Evolutionary conservation across 78 protist genomes (phyloP).

Genomic region (Dictyostelium firmibasis): DNA sequence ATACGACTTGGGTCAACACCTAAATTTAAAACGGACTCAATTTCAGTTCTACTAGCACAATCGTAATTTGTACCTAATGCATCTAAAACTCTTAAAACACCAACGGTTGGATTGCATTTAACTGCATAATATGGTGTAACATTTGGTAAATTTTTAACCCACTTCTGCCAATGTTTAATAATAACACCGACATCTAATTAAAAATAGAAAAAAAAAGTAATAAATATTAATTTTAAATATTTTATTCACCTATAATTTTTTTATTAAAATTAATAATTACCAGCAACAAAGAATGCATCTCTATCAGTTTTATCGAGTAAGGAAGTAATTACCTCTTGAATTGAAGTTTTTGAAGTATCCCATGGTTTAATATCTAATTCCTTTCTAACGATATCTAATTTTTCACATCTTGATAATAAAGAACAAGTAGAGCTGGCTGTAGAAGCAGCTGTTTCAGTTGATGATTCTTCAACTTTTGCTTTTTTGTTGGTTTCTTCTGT

Average conservation of each 20-base stretch:
- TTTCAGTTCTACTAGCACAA: conserved; percentile 92
- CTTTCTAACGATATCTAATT: conserved; percentile 39
- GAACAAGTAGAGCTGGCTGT: background rate
- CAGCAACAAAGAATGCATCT: conserved; percentile 78
- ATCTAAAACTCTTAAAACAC: conserved; percentile 81
- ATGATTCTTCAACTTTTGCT: background rate
- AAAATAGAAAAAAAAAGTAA: background rate
- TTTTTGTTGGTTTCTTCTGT: background rate
- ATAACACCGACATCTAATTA: conserved; percentile 33
- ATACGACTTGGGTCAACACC: conserved; percentile 88
- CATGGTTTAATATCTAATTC: conserved; percentile 66
- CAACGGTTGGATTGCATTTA: conserved; percentile 92
- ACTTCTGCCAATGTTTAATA: conserved; percentile 73
- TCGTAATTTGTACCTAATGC: conserved; percentile 92
- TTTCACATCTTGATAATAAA: background rate
- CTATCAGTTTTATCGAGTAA: conserved; percentile 67
- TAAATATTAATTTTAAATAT: too few species aligned
- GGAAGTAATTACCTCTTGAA: conserved; percentile 38
- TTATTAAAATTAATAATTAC: background rate
- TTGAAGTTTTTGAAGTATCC: background rate
- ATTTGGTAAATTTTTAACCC: conserved; percentile 85
- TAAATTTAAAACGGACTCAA: conserved; percentile 56
- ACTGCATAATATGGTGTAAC: conserved; percentile 94
- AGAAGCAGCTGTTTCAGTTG: background rate
- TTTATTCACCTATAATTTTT: too few species aligned